Evolutionary conservation across 1,284 basidiomycete genomes (phyloP).

Genomic region (Pseudozyma sp.): DNA sequence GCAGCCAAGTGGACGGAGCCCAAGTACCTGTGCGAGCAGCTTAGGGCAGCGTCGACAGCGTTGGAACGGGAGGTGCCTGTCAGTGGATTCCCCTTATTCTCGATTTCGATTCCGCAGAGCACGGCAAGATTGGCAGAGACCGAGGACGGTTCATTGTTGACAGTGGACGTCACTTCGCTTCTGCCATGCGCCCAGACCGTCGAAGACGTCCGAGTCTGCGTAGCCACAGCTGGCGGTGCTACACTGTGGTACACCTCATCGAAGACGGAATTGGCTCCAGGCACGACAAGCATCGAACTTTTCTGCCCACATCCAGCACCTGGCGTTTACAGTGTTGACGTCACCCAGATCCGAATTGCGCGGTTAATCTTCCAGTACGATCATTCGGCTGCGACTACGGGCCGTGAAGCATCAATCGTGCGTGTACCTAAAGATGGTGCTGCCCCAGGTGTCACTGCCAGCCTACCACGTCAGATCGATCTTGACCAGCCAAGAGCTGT

Average conservation of each 20-base stretch:
- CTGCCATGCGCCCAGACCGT: constrained; percentile 45
- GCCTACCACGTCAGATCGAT: constrained; percentile 45
- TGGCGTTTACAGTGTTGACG: constrained; percentile 61
- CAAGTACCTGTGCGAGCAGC: constrained; percentile 29
- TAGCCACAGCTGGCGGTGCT: constrained; percentile 39
- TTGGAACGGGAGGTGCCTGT: constrained; percentile 56
- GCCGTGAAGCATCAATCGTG: constrained; percentile 29
- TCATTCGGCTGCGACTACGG: constrained; percentile 11
- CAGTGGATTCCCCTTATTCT: constrained; percentile 44
- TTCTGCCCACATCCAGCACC: constrained; percentile 48
- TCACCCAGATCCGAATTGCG: constrained; percentile 59
- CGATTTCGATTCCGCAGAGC: constrained; percentile 18
- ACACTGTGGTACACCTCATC: constrained; percentile 60
- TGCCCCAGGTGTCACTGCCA: constrained; percentile 34
- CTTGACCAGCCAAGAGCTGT: constrained; percentile 50
- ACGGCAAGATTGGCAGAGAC: constrained; percentile 20
- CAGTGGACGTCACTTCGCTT: constrained; percentile 41
- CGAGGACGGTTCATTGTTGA: constrained; percentile 55
- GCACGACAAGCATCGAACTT: constrained; percentile 41
- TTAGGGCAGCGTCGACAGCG: constrained; percentile 29
- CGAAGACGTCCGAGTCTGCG: constrained; percentile 59
- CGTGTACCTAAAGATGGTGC: constrained; percentile 57
- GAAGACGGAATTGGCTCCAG: constrained; percentile 37
- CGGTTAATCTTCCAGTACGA: constrained; percentile 60
- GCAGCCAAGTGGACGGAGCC: constrained; percentile 36